Evolutionary conservation across 1,139 yeast species (phyloP), one percentile per base, ranked within the genome.

Genomic region (Saccharomyces uvarum): DNA sequence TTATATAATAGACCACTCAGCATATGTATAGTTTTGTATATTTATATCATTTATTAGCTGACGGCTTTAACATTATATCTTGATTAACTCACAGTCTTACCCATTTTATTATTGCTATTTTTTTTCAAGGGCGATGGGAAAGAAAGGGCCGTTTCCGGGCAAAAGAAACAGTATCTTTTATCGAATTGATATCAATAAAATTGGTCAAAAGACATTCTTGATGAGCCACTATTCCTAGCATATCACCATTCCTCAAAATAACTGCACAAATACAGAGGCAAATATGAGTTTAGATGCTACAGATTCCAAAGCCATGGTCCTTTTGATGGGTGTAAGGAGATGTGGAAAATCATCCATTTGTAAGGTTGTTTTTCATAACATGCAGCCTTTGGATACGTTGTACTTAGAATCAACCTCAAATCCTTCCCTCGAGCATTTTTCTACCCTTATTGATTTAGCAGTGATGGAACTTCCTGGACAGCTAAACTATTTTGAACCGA

Each of bases 401-500:
- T 93, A 91, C 66, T 75, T 93, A 53, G 99, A 93, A 65, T 84
- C 93, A 57, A 93, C 99, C 0, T 81, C 95, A 3, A 86, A 85
- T 62, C 97, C 97, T 1, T 87, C 95, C 13, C 79, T 86, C 26
- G 93, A 86, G 61, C 87, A 82, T 63, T 83, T 84, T 62, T 78
- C 83, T 31, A 88, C 96, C 7, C 76, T 93, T 55, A 88, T 91
- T 48, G 95, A 90, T 67, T 75, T 93, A 54, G 86, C 91, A 13
- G 93, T 93, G n/a, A 88, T 90, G 86, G 99, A 93, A 68, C 75
- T 93, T 29, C 99, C 99, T 0, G 99, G 98, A 1, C 98, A 93
- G 70, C 73, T 91, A 59, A 89, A 90, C 68, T 82, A 88, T 67
- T 88, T 89, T 68, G 97, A 90, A 63, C 93, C 96, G 4, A 79